Percentiles rank a stretch among this genome's conserved stretches.
Evolutionary conservation across 306 rosid genomes (phyloP).

Genomic region (Lathyrus sativus): DNA sequence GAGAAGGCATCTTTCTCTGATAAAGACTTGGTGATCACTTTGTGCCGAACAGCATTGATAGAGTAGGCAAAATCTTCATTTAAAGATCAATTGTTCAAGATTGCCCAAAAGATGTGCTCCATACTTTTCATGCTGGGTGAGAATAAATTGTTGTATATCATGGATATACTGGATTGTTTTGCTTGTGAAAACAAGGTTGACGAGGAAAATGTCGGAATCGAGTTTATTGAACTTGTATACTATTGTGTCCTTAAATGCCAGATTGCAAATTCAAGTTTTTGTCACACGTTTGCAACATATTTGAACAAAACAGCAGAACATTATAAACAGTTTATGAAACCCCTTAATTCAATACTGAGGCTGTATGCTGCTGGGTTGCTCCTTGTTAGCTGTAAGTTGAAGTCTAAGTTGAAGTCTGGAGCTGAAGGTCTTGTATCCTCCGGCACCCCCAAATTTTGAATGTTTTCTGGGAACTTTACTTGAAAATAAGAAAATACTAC

Average conservation of each 20-base stretch:
- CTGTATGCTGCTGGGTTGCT: slow-evolving; percentile 67
- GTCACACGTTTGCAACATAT: too few relatives aligned
- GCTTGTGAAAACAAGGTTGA: slow-evolving; percentile 58
- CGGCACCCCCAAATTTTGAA: slow-evolving; percentile 49
- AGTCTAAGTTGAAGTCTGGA: slow-evolving; percentile 43
- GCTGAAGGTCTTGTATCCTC: slow-evolving; percentile 45
- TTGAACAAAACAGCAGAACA: slow-evolving; percentile 55
- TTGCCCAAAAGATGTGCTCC: slow-evolving; percentile 62
- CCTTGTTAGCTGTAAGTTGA: slow-evolving; percentile 45
- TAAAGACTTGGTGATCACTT: slow-evolving; percentile 39
- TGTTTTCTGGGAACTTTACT: slow-evolving; percentile 46
- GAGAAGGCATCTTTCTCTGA: slow-evolving; percentile 46
- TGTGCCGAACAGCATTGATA: slow-evolving; percentile 50
- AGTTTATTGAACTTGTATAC: slow-evolving; percentile 71
- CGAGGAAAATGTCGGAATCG: slow-evolving; percentile 51
- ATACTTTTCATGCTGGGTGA: slow-evolving; percentile 53
- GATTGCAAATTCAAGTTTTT: slow-evolving; percentile 54
- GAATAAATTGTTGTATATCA: slow-evolving; percentile 40
- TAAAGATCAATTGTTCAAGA: slow-evolving; percentile 69
- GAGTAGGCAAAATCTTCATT: slow-evolving; percentile 67
- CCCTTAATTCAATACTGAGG: slow-evolving; percentile 64
- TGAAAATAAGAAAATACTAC: slow-evolving; percentile 50
- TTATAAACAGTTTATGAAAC: slow-evolving; percentile 57
- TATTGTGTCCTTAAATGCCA: slow-evolving; percentile 70
- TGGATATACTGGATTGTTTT: slow-evolving; percentile 61